Base-by-base conservation (phyloP, 495 filamentous ascomycete species). In the Penicillium coprophilum region DNA sequence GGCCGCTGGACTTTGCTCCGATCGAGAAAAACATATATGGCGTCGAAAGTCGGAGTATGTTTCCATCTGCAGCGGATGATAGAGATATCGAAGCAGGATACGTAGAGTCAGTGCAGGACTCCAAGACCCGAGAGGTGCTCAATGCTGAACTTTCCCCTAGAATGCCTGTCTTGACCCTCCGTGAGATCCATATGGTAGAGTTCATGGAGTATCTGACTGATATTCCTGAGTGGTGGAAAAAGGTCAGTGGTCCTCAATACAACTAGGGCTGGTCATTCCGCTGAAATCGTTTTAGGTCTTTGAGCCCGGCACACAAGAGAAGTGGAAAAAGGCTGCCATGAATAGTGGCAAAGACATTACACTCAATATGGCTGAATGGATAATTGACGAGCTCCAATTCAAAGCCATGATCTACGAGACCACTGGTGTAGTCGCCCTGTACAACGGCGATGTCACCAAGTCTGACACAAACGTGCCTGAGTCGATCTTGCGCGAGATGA, bases 201-300 rank as follows among this genome's bases (percentile, higher is more conserved):
- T 34, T 74, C 12, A 76, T 80, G 67, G 71, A 78, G 47, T 27
- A 55, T 5, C 60, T 80, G 17, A 74, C 78, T 28, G 70, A 84
- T 59, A 80, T 79, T 53, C 68, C 71, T 7, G 68, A 75, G 21
- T 85, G 80, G 83, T 72, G 80, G 50, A 62, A 65, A 15, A 81
- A 85, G 59, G 75, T 85, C 53, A n/a, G 12, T 41, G 34, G 17
- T 36, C 2, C 27, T 34, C 38, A 34, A 7, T 49, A 24, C 13
- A 21, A 17, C 41, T 7, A 6, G 24, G 10, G 13, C 28, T 36
- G n/a, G 21, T 11, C 45, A 24, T 49, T 13, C 24, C 28, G 28
- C 28, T 51, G 21, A 58, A 15, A 13, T 27, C 11, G 12, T 8
- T 32, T 12, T 23, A 74, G 71, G 52, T 74, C 23, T 77, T 78